Evolutionary conservation across 352 stramenopile genomes (phyloP), one percentile per base, ranked within the genome.

Genomic region (Pythium vanterpoolii): DNA sequence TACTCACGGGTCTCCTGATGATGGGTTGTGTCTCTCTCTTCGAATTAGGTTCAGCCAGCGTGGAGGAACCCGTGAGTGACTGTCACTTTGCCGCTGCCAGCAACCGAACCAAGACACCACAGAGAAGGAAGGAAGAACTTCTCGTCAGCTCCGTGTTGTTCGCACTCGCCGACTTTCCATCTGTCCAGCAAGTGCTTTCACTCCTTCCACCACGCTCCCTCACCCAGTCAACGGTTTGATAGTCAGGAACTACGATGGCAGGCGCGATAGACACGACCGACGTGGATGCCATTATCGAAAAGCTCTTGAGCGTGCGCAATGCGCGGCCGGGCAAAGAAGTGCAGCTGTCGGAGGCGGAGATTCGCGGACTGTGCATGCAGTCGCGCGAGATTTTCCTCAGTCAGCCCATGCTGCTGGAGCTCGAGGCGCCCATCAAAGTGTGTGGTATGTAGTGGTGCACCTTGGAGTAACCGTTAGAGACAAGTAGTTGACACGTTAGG

Each of bases 391-490:
- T 99, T 46, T 98, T 99, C 68, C 97, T 99, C 60, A 81, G 83
- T 33, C 98, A 99, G 74, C 97, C 97, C 6, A 99, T 99, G 74
- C 85, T 99, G 42, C 69, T 99, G 46, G 97, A 99, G 76, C 81
- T 99, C 21, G 97, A 99, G 76, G 97, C 97, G 33, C 97, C 97
- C 7, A 98, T 98, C 62, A 98, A 98, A 70, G 98, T 98, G 44
- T 99, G 96, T 73, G 96, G 96, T 92, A 62, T 65, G 73, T 72
- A 33, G 7, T 45, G 39, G n/a, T n/a, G n/a, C n/a, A 27, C n/a
- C n/a, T n/a, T n/a, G n/a, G n/a, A n/a, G n/a, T n/a, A n/a, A n/a
- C n/a, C n/a, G n/a, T n/a, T n/a, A n/a, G n/a, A n/a, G n/a, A n/a
- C n/a, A 43, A 34, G 43, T 30, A 10, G 38, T 33, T 49, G 43